Base-by-base conservation (phyloP, 2,329 filamentous ascomycete genomes). In the Diaporthe citrichinensis region DNA sequence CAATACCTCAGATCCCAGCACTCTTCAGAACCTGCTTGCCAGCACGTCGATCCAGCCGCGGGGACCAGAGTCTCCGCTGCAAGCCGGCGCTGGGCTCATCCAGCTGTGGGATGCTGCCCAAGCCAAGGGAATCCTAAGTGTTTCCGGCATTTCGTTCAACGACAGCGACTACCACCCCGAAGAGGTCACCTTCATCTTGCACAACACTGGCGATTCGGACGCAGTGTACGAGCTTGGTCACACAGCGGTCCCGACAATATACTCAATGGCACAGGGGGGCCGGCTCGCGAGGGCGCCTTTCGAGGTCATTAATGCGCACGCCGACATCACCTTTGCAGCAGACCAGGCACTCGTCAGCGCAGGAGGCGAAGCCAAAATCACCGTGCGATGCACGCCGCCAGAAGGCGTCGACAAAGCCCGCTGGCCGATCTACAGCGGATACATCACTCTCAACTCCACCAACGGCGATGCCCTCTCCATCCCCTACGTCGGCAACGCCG, bases 101-200 rank as follows among this genome's bases (percentile, higher is more conserved):
- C 57, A 61, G 57, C 34, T 61, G 23, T 61, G 57, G 57, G 57
- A 61, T 61, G 57, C 57, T 61, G 57, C 34, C 20, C 57, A 61
- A 25, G 34, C 3, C 57, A 61, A 41, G 34, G 57, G 57, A 1
- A 14, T 61, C 5, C 12, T 61, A 3, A 61, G 34, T 39, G 57
- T 61, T 4, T 25, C 57, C 23, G 34, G 34, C 57, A 61, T 61
- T n/a, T 61, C 57, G 3, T 61, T 61, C 57, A 61, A 41, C 34
- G 57, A 61, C 57, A 61, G 57, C 57, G 57, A 39, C 57, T 25
- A 61, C 34, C 57, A 61, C 34, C 57, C 34, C 23, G 57, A 57
- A 34, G 53, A 61, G 23, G 34, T 61, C 23, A 61, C 57, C 0
- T 61, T 61, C 57, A 61, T 14, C 34, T 15, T 61, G 57, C 57